Percentiles rank a stretch among this genome's conserved stretches.
Evolutionary conservation across 2,329 filamentous ascomycete species (phyloP).

Genomic region (Aspergillus latus): DNA sequence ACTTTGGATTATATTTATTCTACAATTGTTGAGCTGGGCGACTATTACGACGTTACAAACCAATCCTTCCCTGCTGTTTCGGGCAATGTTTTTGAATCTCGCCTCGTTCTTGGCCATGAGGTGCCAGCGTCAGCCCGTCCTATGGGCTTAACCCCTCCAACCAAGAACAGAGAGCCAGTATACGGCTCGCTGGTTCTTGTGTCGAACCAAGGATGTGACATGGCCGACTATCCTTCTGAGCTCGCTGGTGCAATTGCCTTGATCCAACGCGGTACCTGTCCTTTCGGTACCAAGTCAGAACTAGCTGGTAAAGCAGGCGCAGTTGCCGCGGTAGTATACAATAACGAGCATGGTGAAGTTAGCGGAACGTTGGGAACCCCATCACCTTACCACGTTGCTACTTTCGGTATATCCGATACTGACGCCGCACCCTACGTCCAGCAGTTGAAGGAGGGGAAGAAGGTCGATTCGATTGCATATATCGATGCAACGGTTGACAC

Average conservation of each 20-base stretch:
- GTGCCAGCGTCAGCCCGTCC: conserved; percentile 55
- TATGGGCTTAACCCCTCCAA: conserved; percentile 64
- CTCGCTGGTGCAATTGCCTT: conserved; percentile 67
- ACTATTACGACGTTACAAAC: conserved; percentile 37
- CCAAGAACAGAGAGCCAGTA: conserved; percentile 26
- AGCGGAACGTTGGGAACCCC: conserved; percentile 68
- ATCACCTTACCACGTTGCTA: conserved; percentile 54
- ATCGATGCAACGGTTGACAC: conserved; percentile 50
- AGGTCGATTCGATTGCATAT: conserved; percentile 40
- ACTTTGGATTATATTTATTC: conserved; percentile 64
- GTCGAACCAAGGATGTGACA: conserved; percentile 61
- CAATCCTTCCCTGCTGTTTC: conserved; percentile 63
- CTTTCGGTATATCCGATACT: conserved; percentile 64
- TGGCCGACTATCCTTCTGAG: conserved; percentile 60
- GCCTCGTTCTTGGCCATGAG: conserved; percentile 57
- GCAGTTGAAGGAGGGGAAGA: conserved; percentile 51
- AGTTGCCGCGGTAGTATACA: conserved; percentile 70
- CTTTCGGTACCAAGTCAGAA: conserved; percentile 70
- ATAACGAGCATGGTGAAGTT: conserved; percentile 63
- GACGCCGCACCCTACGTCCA: conserved; percentile 60
- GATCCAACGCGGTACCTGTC: conserved; percentile 66
- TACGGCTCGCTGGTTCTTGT: conserved; percentile 55
- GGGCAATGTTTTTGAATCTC: conserved; percentile 60
- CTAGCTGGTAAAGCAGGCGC: conserved; percentile 71
- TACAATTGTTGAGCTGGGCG: conserved; percentile 45